Percentiles rank a stretch among this genome's conserved stretches.
Evolutionary conservation across 768 basidiomycete genomes (phyloP).

Genomic region (Pleurotus djamor): DNA sequence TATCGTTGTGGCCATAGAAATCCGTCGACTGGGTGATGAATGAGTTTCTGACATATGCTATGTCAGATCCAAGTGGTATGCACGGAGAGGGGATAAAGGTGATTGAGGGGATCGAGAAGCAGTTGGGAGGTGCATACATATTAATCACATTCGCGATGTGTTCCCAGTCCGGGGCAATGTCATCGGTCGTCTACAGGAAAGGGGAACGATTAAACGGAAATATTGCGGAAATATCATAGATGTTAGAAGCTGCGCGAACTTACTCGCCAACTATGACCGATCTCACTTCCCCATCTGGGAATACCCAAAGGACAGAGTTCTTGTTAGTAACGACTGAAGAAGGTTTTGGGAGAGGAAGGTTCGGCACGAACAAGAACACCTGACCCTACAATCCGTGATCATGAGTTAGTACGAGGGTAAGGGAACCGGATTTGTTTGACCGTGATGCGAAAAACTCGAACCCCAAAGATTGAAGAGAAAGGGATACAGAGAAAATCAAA

Average conservation of each 20-base stretch:
- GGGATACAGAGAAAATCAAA: not conserved
- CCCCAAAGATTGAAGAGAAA: too few relatives aligned
- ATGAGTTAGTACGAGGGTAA: too few relatives aligned
- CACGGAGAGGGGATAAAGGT: too few relatives aligned
- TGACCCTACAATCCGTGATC: slow-evolving; percentile 1
- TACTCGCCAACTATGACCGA: slow-evolving; percentile 70
- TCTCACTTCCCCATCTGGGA: slow-evolving; percentile 51
- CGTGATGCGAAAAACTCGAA: too few relatives aligned
- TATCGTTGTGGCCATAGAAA: slow-evolving; percentile 67
- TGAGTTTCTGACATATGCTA: slow-evolving; percentile 44
- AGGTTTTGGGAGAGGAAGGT: too few relatives aligned
- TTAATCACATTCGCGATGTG: slow-evolving; percentile 1
- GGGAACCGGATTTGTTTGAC: too few relatives aligned
- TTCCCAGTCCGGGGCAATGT: slow-evolving; percentile 5
- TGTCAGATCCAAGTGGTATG: too few relatives aligned
- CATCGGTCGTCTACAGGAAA: not conserved
- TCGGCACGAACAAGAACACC: not conserved
- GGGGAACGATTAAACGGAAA: too few relatives aligned
- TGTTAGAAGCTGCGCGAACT: slow-evolving; percentile 12
- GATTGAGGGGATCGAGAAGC: too few relatives aligned
- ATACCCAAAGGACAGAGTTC: too few relatives aligned
- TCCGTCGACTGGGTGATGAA: slow-evolving; percentile 62
- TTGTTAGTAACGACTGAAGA: not conserved
- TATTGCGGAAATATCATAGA: too few relatives aligned
- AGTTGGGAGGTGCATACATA: slow-evolving; percentile 13